Percentiles rank a stretch among this genome's conserved stretches.
phyloP scores from a whole-genome alignment of 2,329 filamentous ascomycete species.

The Hypoxylon sp. region DNA sequence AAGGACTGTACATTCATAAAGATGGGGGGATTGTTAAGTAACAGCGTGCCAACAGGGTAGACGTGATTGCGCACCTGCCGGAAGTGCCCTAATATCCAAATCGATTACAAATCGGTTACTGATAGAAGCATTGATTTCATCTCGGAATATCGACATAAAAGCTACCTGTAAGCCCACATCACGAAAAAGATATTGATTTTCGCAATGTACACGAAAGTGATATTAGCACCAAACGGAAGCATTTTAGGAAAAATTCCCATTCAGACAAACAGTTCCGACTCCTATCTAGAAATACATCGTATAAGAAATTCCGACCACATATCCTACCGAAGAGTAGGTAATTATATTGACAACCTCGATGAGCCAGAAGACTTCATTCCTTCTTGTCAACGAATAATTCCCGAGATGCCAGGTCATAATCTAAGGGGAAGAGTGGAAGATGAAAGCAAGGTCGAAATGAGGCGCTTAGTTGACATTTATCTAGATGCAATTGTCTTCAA shows the following conservation, averaged over 20 bases:
- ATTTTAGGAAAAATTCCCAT: constrained; percentile 41
- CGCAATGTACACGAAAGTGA: constrained; percentile 29
- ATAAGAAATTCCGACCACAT: background rate
- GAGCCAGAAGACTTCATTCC: background rate
- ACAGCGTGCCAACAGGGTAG: background rate
- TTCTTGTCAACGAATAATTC: background rate
- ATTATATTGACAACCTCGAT: background rate
- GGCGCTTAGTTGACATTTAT: background rate
- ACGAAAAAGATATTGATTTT: background rate
- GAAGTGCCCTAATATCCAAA: background rate
- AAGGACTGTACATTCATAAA: too few species aligned
- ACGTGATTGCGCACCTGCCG: background rate
- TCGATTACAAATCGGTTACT: background rate
- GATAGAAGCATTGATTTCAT: background rate
- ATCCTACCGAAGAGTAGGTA: background rate
- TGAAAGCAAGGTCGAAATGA: background rate
- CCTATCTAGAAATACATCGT: background rate
- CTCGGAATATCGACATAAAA: background rate
- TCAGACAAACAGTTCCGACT: constrained; percentile 8
- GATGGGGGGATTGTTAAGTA: background rate
- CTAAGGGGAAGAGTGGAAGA: too few species aligned
- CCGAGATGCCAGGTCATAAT: background rate
- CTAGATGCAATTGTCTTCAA: background rate
- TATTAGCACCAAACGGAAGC: constrained; percentile 27
- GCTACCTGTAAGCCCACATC: background rate